phyloP scores from a whole-genome alignment of 2,329 filamentous ascomycete species.

The Mariannaea elegans region DNA sequence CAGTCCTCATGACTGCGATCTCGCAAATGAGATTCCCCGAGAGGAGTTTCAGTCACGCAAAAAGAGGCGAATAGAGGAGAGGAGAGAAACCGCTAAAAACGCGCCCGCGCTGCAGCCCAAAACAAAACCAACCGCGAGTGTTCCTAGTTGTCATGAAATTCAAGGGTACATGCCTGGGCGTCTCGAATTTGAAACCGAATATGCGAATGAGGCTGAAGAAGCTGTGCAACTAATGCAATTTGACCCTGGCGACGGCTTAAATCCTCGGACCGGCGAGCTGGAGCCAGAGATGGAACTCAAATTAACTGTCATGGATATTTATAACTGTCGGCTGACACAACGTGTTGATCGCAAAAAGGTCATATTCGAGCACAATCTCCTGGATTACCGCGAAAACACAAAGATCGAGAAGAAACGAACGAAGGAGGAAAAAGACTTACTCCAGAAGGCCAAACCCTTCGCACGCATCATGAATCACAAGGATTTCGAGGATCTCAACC shows the following conservation, averaged over 20 bases:
- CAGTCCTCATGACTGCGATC: constrained; percentile 79
- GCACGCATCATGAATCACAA: constrained; percentile 95
- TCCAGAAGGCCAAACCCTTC: constrained; percentile 95
- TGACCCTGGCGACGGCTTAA: constrained; percentile 92
- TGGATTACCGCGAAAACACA: constrained; percentile 93
- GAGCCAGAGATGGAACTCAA: constrained; percentile 98
- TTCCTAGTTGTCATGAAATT: constrained; percentile 96
- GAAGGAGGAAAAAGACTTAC: constrained; percentile 90
- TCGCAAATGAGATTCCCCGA: constrained; percentile 83
- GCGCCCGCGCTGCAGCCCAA: constrained; percentile 86
- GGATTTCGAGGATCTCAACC: constrained; percentile 87
- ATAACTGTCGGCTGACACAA: constrained; percentile 90
- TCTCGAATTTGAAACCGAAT: constrained; percentile 96
- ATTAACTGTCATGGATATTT: constrained; percentile 97
- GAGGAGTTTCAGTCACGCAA: constrained; percentile 94
- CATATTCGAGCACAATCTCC: constrained; percentile 91
- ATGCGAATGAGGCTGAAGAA: constrained; percentile 97
- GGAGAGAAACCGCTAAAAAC: constrained; percentile 86
- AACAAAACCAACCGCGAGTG: constrained; percentile 94
- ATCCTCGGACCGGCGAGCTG: constrained; percentile 81
- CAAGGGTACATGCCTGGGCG: constrained; percentile 99
- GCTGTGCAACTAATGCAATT: constrained; percentile 99
- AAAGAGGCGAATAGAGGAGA: constrained; percentile 91
- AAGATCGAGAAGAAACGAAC: constrained; percentile 92
- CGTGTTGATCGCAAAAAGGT: constrained; percentile 95